Conservation (phyloP, 2,329 filamentous ascomycete species). For the Penicillium sp. region DNA sequence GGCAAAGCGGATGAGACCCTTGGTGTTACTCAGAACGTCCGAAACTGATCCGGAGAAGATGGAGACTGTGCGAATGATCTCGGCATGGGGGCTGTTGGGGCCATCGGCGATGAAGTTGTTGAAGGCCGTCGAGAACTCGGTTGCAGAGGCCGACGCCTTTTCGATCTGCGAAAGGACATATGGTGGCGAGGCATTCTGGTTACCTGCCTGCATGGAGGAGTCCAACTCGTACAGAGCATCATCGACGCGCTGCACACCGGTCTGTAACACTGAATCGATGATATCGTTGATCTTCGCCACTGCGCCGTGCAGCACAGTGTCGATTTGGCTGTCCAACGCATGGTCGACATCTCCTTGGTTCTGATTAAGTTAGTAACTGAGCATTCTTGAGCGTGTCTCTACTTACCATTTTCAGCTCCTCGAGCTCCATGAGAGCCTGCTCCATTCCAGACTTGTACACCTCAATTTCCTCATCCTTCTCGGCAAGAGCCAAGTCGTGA, state of each 20-base stretch:
- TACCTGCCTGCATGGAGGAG: slow-evolving; percentile 96
- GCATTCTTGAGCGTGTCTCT: not conserved
- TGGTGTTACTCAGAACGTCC: slow-evolving; percentile 94
- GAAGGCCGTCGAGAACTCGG: slow-evolving; percentile 96
- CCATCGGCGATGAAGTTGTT: slow-evolving; percentile 99
- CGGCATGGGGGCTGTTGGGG: slow-evolving; percentile 82
- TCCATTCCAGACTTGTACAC: slow-evolving; percentile 99
- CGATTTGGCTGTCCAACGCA: slow-evolving; percentile 85
- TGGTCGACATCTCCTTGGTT: slow-evolving; percentile 74
- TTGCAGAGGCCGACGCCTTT: slow-evolving; percentile 90
- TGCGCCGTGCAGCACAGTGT: slow-evolving; percentile 82
- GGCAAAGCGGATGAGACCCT: slow-evolving; percentile 88
- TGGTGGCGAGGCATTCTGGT: slow-evolving; percentile 92
- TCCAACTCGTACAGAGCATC: slow-evolving; percentile 97
- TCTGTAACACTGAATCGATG: slow-evolving; percentile 93
- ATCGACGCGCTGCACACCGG: slow-evolving; percentile 89
- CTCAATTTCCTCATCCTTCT: slow-evolving; percentile 97
- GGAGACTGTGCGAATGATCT: slow-evolving; percentile 90
- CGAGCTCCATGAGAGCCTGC: slow-evolving; percentile 87
- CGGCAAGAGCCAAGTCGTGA: slow-evolving; percentile 78
- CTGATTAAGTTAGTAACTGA: slow-evolving; percentile 31
- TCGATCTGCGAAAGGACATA: slow-evolving; percentile 97
- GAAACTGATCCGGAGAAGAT: slow-evolving; percentile 87
- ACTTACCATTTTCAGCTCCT: slow-evolving; percentile 70
- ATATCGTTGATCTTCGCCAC: slow-evolving; percentile 95